A percentile compares a stretch with the other conserved stretches of the same genome.
Evolutionary conservation across 768 basidiomycete species (phyloP).

Genomic region (Lentinula aciculospora): DNA sequence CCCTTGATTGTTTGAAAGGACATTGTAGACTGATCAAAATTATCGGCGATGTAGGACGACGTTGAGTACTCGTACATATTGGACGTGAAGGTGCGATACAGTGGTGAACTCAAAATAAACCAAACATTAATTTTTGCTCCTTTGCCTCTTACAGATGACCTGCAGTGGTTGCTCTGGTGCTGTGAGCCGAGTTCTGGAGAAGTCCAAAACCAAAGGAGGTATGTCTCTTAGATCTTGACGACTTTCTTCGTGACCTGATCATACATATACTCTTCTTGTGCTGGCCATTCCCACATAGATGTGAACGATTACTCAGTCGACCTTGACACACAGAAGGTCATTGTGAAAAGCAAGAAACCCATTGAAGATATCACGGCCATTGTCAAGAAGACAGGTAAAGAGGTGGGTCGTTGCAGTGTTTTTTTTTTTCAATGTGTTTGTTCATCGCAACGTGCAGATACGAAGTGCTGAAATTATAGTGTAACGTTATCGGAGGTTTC

Average conservation of each 20-base stretch:
- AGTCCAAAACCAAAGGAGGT: slow-evolving; percentile 46
- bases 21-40: not conserved
- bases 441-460: slow-evolving; percentile 19
- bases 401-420: slow-evolving; percentile 39
- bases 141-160: slow-evolving; percentile 57
- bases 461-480: slow-evolving; percentile 8
- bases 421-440: not conserved
- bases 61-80: slow-evolving; percentile 63
- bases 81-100: slow-evolving; percentile 64
- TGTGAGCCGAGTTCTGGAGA: slow-evolving; percentile 66
- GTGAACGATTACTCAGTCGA: slow-evolving; percentile 53
- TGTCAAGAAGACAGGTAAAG: slow-evolving; percentile 91
- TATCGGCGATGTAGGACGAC: not conserved
- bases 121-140: not conserved
- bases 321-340: slow-evolving; percentile 67
- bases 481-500: slow-evolving; percentile 14
- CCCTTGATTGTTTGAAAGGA: not conserved
- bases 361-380: slow-evolving; percentile 65
- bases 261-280: not conserved
- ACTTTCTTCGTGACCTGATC: not conserved
- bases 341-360: slow-evolving; percentile 58
- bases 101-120: not conserved
- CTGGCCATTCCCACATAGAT: too few species aligned
- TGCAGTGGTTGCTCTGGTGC: slow-evolving; percentile 86
- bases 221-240: not conserved